A percentile compares a stretch with the other conserved stretches of the same genome.
phyloP scores from a whole-genome alignment of 2,329 filamentous ascomycete species.

The Sclerotinia borealis region DNA sequence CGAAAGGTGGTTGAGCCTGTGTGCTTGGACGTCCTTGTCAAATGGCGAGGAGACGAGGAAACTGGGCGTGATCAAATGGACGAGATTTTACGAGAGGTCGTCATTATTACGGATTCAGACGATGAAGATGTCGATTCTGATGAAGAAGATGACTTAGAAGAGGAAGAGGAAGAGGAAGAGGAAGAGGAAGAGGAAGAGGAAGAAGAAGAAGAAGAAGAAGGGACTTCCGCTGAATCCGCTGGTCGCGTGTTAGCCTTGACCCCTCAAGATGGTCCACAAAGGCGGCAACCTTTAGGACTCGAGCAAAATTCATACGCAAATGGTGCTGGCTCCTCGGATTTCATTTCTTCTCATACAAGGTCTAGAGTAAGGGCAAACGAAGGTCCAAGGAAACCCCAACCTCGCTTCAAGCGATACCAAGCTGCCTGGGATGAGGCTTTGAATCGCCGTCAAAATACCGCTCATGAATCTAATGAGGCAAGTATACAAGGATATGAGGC shows the following conservation, averaged over 20 bases:
- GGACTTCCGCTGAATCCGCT: slow-evolving; percentile 17
- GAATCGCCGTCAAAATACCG: slow-evolving; percentile 21
- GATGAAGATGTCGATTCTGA: slow-evolving; percentile 18
- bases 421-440: slow-evolving; percentile 33
- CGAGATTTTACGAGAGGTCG: slow-evolving; percentile 59
- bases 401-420: slow-evolving; percentile 32
- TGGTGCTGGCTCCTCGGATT: background rate
- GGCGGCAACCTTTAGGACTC: background rate
- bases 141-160: slow-evolving; percentile 16
- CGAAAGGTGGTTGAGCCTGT: slow-evolving; percentile 54
- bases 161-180: slow-evolving; percentile 18
- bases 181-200: slow-evolving; percentile 15
- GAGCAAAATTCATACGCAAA: background rate
- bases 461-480: background rate
- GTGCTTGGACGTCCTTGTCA: slow-evolving; percentile 60
- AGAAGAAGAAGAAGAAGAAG: slow-evolving; percentile 20
- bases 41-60: slow-evolving; percentile 67
- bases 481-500: slow-evolving; percentile 5
- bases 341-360: background rate
- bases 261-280: slow-evolving; percentile 11
- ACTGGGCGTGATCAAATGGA: slow-evolving; percentile 62
- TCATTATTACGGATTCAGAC: slow-evolving; percentile 47
- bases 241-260: slow-evolving; percentile 14
- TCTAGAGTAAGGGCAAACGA: background rate
- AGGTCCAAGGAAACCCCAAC: slow-evolving; percentile 20